Evolutionary conservation across 441 rosid genomes (phyloP).

Genomic region (Adansonia grandidieri): DNA sequence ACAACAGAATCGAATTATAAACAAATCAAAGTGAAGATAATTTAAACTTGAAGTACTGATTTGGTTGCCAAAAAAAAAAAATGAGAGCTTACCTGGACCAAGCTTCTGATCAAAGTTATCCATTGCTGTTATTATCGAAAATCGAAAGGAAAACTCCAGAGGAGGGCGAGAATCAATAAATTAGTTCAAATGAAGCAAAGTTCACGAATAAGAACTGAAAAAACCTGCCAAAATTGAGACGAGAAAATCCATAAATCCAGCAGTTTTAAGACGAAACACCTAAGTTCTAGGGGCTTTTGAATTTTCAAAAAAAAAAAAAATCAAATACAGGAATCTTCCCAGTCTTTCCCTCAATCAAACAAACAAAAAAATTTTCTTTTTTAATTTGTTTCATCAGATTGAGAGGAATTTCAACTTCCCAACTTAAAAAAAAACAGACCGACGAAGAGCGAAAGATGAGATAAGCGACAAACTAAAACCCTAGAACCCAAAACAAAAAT

Average conservation of each 20-base stretch:
- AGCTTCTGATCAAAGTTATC: conserved; percentile 24
- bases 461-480: background rate
- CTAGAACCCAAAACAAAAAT: background rate
- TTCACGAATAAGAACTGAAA: background rate
- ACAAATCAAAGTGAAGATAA: background rate
- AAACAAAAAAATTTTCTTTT: background rate
- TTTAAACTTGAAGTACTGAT: background rate
- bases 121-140: background rate
- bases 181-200: background rate
- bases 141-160: background rate
- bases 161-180: background rate
- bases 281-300: background rate
- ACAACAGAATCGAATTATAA: background rate
- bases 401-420: background rate
- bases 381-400: background rate
- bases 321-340: background rate
- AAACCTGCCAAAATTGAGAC: background rate
- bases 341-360: background rate
- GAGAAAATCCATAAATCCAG: background rate
- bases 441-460: background rate
- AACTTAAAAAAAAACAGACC: background rate
- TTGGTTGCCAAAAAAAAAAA: background rate
- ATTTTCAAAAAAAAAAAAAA: background rate
- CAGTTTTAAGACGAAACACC: background rate
- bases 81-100: conserved; percentile 18